These are phyloP conservation scores for Termitomyces sp. DNA, from an alignment of 768 basidiomycete genomes.

Conservation along the genomic window DNA sequence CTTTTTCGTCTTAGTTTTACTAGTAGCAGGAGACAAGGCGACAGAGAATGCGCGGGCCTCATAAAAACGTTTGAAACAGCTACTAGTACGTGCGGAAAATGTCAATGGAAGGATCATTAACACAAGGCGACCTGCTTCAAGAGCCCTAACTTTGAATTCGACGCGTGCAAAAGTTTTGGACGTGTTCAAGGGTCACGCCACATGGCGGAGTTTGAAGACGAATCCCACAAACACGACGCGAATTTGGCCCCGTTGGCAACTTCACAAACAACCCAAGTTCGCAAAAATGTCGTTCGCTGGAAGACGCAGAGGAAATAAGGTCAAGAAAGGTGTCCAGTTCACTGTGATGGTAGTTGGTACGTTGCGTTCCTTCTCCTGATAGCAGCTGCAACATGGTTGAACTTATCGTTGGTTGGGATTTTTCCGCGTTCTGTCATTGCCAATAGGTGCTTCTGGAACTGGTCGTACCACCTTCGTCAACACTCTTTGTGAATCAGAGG, in stretches of 20 bases:
- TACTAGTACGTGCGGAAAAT: neutral
- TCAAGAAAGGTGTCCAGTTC: slow-evolving; percentile 98
- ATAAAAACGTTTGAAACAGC: neutral
- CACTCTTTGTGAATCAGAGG: slow-evolving; percentile 96
- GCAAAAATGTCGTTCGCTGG: slow-evolving; percentile 78
- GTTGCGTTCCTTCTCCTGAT: slow-evolving; percentile 38
- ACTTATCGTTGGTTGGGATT: slow-evolving; percentile 9
- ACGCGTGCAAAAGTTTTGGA: slow-evolving; percentile 21
- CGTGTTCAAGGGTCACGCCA: slow-evolving; percentile 23
- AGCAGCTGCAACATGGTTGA: neutral
- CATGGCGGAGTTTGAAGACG: slow-evolving; percentile 39
- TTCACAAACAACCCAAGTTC: slow-evolving; percentile 18
- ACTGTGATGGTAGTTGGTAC: slow-evolving; percentile 96
- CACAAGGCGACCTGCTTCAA: neutral
- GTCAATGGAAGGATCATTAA: slow-evolving; percentile 9
- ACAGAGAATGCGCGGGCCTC: slow-evolving; percentile 4
- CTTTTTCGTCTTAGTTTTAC: slow-evolving; percentile 39
- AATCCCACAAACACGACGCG: slow-evolving; percentile 26
- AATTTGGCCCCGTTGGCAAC: slow-evolving; percentile 26
- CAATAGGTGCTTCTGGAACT: slow-evolving; percentile 90
- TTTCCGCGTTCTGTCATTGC: slow-evolving; percentile 16
- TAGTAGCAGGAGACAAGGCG: neutral
- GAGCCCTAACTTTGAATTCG: neutral
- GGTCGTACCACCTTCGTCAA: slow-evolving; percentile 99
- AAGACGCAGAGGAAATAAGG: slow-evolving; percentile 88